Conservation (phyloP, 2,329 filamentous ascomycete genomes). For the Graphilbum ipis-grandicollis region DNA sequence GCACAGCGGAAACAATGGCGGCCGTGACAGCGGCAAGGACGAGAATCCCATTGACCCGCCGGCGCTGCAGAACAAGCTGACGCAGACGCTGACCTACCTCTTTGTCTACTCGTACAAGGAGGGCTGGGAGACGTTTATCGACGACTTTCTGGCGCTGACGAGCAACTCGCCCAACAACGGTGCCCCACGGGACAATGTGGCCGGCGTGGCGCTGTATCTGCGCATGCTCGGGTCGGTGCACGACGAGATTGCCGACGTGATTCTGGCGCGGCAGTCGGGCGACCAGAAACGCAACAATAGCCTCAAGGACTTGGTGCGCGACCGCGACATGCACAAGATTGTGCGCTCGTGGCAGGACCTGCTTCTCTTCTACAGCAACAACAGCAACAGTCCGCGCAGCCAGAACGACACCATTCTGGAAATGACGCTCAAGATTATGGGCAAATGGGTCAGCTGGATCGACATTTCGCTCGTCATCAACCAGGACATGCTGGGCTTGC, state of each 20-base stretch:
- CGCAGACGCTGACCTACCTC: conserved; percentile 85
- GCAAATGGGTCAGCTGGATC: conserved; percentile 97
- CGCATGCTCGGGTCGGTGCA: conserved; percentile 80
- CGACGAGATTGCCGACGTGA: conserved; percentile 89
- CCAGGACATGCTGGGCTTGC: conserved; percentile 64
- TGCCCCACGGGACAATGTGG: conserved; percentile 46
- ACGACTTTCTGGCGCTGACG: conserved; percentile 71
- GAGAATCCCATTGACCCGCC: conserved; percentile 46
- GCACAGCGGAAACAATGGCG: too few relatives aligned
- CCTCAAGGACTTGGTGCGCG: conserved; percentile 78
- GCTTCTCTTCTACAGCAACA: conserved; percentile 56
- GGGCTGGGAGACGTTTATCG: conserved; percentile 79
- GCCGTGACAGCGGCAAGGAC: conserved; percentile 18
- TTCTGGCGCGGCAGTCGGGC: conserved; percentile 59
- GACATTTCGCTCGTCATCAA: conserved; percentile 91
- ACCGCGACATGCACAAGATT: conserved; percentile 76
- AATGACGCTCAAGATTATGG: conserved; percentile 78
- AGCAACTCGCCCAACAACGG: conserved; percentile 42
- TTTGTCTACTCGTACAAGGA: conserved; percentile 76
- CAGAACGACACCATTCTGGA: conserved; percentile 60
- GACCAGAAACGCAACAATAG: conserved; percentile 77
- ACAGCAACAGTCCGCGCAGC: too few relatives aligned
- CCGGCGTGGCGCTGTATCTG: conserved; percentile 73
- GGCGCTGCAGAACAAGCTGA: conserved; percentile 87
- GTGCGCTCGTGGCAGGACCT: conserved; percentile 85